Base-by-base conservation (phyloP, 495 filamentous ascomycete species). In the Aspergillus nidulans region DNA sequence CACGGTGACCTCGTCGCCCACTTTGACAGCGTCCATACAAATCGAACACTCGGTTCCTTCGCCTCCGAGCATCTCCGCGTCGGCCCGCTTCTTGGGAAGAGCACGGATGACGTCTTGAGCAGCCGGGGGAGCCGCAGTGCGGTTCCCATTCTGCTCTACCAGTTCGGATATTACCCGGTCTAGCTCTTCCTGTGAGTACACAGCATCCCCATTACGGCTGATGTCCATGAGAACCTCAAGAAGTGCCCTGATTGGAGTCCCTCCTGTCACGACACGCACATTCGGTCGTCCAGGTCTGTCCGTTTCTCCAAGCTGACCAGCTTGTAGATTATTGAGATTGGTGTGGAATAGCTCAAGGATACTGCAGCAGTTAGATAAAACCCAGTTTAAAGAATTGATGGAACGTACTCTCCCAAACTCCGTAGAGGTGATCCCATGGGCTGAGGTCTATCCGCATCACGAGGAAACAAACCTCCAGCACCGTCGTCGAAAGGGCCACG, bases 181-280 rank as follows among this genome's bases (percentile, higher is more conserved):
- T 1, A 97, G 72, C 13, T 89, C 91, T 71, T 94, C 91, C 73
- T 97, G 90, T 1, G 87, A 85, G 63, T 90, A 95, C 1, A 96
- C 94, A n/a, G 85, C 89, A 67, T 97, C 92, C 13, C 90, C 90
- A 50, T 81, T 76, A 5, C 77, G 76, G 7, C 76, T 82, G 26
- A 85, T 75, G 57, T 82, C 83, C 36, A 91, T 66, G 32, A 92
- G 57, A 5, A 73, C 68, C 8, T 69, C 75, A 20, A 74, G 59
- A 24, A 71, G 65, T 3, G 64, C 62, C 24, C 36, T n/a, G 3
- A 73, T 52, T n/a, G 72, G 69, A 36, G 66, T 68, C 5, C 61
- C 58, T 8, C 55, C 61, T 25, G 63, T 55, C 54, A 63, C 56
- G 19, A 64, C 52, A 20, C 59, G 65, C 20, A 59, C 59, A 23